Percentiles rank a stretch among this genome's conserved stretches.
Conservation (phyloP, 768 basidiomycete species). For the Boletus patriciae region DNA sequence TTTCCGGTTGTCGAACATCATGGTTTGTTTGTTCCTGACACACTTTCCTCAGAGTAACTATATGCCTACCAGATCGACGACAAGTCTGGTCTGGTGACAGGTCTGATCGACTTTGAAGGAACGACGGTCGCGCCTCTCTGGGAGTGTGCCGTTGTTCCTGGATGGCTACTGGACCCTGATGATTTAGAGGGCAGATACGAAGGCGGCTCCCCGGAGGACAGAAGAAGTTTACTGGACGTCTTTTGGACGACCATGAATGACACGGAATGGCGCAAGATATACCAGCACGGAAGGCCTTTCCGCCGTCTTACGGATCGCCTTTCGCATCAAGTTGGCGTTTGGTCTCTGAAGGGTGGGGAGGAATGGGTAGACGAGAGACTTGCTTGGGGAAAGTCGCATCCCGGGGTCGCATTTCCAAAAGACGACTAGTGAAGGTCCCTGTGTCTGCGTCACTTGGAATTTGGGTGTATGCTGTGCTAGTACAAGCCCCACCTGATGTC, state of each 20-base stretch:
- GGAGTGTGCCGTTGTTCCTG: background rate
- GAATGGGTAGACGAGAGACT: background rate
- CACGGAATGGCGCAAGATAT: background rate
- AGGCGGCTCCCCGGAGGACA: background rate
- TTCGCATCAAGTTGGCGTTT: background rate
- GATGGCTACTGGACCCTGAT: background rate
- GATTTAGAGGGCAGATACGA: background rate
- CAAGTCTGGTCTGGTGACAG: background rate
- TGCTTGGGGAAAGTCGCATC: background rate
- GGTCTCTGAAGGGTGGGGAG: background rate
- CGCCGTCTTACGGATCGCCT: background rate
- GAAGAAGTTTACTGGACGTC: background rate
- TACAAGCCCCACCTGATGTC: too few species aligned
- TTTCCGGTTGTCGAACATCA: constrained; percentile 4
- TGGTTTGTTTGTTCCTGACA: background rate
- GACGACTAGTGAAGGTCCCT: background rate
- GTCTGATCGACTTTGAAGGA: background rate
- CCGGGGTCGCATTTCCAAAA: background rate
- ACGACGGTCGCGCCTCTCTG: background rate
- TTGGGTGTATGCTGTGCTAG: too few species aligned
- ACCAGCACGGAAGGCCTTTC: background rate
- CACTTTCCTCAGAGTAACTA: background rate
- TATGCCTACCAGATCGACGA: background rate
- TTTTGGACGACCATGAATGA: background rate
- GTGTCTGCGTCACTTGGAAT: too few species aligned